Evolutionary conservation across 768 basidiomycete genomes (phyloP).

Genomic region (Cystofilobasidium capitatum): DNA sequence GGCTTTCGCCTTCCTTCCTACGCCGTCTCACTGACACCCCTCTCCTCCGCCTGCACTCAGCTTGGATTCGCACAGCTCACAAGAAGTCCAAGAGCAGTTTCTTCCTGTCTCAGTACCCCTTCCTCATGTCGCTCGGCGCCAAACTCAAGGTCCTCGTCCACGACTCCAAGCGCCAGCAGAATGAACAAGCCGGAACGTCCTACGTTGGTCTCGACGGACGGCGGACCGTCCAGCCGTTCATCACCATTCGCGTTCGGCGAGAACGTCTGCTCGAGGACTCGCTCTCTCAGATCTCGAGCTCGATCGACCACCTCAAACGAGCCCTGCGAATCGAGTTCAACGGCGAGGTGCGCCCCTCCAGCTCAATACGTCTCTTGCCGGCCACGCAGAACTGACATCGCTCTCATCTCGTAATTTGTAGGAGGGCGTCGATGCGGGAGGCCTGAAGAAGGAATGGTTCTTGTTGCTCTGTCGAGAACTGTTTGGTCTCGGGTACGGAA

Average conservation of each 20-base stretch:
- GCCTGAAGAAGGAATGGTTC: constrained; percentile 29
- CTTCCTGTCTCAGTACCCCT: constrained; percentile 26
- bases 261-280: constrained; percentile 25
- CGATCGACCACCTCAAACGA: constrained; percentile 18
- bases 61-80: neutral
- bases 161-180: constrained; percentile 26
- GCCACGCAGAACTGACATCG: too few species aligned
- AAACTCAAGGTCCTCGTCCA: constrained; percentile 23
- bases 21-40: neutral
- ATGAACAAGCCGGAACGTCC: constrained; percentile 8
- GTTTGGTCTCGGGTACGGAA: constrained; percentile 15
- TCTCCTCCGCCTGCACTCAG: neutral
- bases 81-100: constrained; percentile 20
- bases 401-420: too few species aligned
- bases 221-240: constrained; percentile 20
- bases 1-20: neutral
- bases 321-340: constrained; percentile 24
- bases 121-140: constrained; percentile 24
- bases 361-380: neutral
- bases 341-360: constrained; percentile 12
- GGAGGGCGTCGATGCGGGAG: constrained; percentile 19
- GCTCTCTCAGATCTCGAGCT: constrained; percentile 23
- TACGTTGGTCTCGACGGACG: constrained; percentile 13
- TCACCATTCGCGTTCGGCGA: constrained; percentile 24
- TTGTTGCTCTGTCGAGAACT: constrained; percentile 21